Percentiles rank a stretch among this genome's conserved stretches.
Evolutionary conservation across 2,329 filamentous ascomycete genomes (phyloP).

Genomic region (Alternaria sp.): DNA sequence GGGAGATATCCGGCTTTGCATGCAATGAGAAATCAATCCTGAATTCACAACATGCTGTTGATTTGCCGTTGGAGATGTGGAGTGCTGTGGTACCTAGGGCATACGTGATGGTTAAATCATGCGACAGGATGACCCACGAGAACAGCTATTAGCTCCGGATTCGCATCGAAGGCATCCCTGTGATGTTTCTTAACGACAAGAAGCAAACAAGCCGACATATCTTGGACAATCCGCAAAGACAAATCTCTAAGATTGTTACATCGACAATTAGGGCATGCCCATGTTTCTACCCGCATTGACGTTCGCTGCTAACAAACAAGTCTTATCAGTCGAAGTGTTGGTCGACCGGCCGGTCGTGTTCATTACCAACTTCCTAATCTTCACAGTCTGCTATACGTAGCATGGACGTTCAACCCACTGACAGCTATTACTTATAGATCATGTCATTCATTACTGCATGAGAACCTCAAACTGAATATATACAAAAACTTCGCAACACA

Average conservation of each 20-base stretch:
- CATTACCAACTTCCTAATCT: neutral
- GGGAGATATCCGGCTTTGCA: slow-evolving; percentile 29
- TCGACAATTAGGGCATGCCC: neutral
- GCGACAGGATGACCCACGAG: neutral
- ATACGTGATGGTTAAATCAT: neutral
- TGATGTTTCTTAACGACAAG: neutral
- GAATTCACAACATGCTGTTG: slow-evolving; percentile 22
- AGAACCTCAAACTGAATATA: neutral
- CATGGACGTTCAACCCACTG: neutral
- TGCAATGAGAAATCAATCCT: slow-evolving; percentile 37
- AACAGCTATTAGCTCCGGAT: neutral
- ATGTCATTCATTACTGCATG: neutral
- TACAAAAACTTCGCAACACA: neutral
- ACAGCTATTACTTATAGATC: neutral
- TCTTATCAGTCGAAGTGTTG: neutral
- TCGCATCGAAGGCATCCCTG: neutral
- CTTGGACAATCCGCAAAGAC: neutral
- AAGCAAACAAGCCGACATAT: neutral
- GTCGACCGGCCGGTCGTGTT: neutral
- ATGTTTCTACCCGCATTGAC: neutral
- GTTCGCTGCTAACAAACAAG: neutral
- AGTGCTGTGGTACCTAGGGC: neutral
- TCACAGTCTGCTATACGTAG: neutral
- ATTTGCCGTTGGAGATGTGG: neutral
- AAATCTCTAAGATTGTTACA: neutral